phyloP scores from a whole-genome alignment of 2,329 filamentous ascomycete species.

The Nakataea oryzae region DNA sequence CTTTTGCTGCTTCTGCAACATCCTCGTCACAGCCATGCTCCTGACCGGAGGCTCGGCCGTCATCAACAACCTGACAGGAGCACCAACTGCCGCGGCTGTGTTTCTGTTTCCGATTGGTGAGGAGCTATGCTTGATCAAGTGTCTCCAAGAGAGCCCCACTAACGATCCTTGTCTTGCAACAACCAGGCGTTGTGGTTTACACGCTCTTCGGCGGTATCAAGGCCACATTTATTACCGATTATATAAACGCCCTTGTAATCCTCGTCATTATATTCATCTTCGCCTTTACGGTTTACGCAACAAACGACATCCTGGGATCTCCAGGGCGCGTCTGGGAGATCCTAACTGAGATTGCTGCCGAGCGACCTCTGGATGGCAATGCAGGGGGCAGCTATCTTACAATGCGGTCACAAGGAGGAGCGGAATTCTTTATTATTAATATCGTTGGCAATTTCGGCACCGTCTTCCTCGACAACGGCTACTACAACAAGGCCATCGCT shows the following conservation, averaged over 20 bases:
- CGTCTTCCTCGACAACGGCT: conserved; percentile 79
- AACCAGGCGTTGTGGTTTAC: background rate
- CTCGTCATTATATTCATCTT: conserved; percentile 81
- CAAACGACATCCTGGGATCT: conserved; percentile 60
- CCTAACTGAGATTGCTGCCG: conserved; percentile 54
- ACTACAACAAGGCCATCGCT: conserved; percentile 91
- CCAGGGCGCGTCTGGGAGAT: conserved; percentile 70
- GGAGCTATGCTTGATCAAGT: too few species aligned
- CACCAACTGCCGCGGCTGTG: conserved; percentile 70
- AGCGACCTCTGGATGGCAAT: conserved; percentile 72
- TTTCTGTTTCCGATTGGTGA: conserved; percentile 76
- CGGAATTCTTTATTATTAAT: conserved; percentile 87
- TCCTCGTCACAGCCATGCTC: conserved; percentile 81
- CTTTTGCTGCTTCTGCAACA: conserved; percentile 79
- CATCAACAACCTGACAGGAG: conserved; percentile 58
- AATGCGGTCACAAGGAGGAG: conserved; percentile 72
- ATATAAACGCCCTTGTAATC: conserved; percentile 76
- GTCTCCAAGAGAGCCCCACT: too few species aligned
- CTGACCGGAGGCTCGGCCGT: conserved; percentile 76
- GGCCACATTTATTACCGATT: conserved; percentile 78
- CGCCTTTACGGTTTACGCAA: conserved; percentile 71
- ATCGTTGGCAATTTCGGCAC: conserved; percentile 73
- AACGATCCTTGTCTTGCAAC: too few species aligned
- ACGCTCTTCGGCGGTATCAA: conserved; percentile 44
- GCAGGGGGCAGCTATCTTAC: conserved; percentile 74